Evolutionary conservation across 495 filamentous ascomycete genomes (phyloP), one percentile per base, ranked within the genome.

Genomic region (Talaromyces nanjingensis): DNA sequence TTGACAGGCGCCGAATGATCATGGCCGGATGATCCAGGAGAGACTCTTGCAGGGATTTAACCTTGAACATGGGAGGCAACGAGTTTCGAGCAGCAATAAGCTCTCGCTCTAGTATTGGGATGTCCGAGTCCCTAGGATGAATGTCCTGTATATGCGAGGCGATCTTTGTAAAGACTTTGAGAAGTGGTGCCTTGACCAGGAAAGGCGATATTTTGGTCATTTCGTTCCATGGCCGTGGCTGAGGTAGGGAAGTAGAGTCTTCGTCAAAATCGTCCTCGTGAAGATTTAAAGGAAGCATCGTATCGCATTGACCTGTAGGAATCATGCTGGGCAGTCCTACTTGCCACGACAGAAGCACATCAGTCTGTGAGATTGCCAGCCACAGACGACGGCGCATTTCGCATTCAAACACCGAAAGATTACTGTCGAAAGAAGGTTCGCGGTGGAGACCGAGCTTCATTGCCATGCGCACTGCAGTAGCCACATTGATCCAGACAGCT

Each of bases 1-100:
- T 73, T 59, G 86, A 88, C 70, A 89, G 90, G 16, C 92, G 87
- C 63, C 90, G 88, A 77, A 96, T 89, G 55, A 97, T 87, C 2
- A 96, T 73, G 12, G 86, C 86, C 11, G 90, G 84, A 1, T 91
- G 86, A 69, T 96, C 92, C 18, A 86, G 81, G 6, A 85, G 85
- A 14, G 78, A 85, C 63, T 92, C 89, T 54, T 89, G 85, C 25
- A 94, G 79, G 0, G 87, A 81, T 27, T 86, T 85, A 12, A 92
- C 75, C 59, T 82, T 83, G n/a, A 96, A 79, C 69, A 91, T 85
- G 1, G 85, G 81, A 11, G 93, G 89, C 14, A 93, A 75, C 34
- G 81, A 77, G 22, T 80, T 82, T 63, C 86, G 85, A 4, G 87
- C 79, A 59, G 89, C 86, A 29, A 89, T 85, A 29, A 97, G 79